These are phyloP conservation scores for Miscanthus lutarioriparius DNA, from an alignment of 176 grass and related monocot genomes.

Conservation along the genomic window DNA sequence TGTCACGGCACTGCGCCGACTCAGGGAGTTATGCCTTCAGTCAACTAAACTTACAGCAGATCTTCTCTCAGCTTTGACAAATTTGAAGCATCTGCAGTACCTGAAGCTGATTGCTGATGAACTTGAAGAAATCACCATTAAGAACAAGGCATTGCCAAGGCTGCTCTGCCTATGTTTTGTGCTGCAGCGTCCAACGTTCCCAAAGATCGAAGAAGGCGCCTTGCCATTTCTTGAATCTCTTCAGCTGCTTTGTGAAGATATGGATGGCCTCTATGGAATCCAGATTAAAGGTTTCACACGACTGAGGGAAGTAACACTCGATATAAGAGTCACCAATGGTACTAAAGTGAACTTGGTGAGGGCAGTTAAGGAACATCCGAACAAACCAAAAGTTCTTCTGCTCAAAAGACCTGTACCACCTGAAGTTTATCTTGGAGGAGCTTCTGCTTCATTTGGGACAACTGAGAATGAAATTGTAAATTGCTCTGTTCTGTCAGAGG, in stretches of 20 bases:
- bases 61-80: constrained; percentile 24
- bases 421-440: neutral
- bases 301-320: constrained; percentile 15
- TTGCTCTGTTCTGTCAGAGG: neutral
- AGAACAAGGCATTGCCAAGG: neutral
- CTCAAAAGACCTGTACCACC: neutral
- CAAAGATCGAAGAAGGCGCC: constrained; percentile 23
- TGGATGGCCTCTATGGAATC: neutral
- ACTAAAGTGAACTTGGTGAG: neutral
- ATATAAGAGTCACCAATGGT: neutral
- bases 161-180: constrained; percentile 26
- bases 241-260: constrained; percentile 17
- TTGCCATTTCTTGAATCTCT: neutral
- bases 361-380: neutral
- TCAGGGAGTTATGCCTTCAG: constrained; percentile 24
- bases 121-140: constrained; percentile 17
- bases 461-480: neutral
- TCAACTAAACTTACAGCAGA: neutral
- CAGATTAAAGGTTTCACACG: neutral
- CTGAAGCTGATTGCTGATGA: constrained; percentile 28
- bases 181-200: constrained; percentile 4
- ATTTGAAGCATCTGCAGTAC: constrained; percentile 27
- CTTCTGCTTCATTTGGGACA: neutral
- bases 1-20: neutral
- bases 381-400: neutral